Evolutionary conservation across 495 filamentous ascomycete genomes (phyloP).

Genomic region (Daldinia childiae): DNA sequence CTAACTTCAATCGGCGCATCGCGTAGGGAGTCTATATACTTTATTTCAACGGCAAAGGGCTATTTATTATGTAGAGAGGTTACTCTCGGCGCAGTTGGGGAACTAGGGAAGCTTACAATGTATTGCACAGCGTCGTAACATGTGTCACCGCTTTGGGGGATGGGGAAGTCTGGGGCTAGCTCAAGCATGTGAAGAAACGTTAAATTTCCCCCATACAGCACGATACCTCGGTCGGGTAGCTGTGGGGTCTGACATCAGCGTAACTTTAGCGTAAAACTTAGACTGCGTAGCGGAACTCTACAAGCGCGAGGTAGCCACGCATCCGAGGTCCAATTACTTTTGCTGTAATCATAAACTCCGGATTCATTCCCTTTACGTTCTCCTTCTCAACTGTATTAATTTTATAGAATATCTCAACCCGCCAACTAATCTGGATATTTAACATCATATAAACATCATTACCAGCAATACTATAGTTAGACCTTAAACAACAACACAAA

Average conservation of each 20-base stretch:
- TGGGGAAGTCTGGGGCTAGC: conserved; percentile 6
- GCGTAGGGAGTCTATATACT: no score
- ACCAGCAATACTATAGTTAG: neutral
- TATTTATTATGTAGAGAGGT: no score
- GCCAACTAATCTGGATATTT: neutral
- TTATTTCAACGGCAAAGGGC: no score
- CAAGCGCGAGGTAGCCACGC: conserved; percentile 24
- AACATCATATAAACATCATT: neutral
- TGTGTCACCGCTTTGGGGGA: neutral
- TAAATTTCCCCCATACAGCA: conserved; percentile 16
- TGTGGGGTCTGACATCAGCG: conserved; percentile 44
- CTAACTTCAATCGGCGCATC: no score
- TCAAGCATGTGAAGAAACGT: conserved; percentile 32
- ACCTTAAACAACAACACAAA: conserved; percentile 2
- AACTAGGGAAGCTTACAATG: no score
- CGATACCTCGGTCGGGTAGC: conserved; percentile 41
- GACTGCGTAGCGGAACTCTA: conserved; percentile 24
- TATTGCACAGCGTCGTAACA: no score
- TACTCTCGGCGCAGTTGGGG: no score
- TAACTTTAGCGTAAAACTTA: conserved; percentile 1
- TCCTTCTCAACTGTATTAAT: conserved; percentile 9
- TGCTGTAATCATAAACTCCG: conserved; percentile 21
- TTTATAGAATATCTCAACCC: conserved; percentile 1
- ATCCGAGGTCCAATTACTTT: conserved; percentile 37
- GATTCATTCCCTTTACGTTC: conserved; percentile 10